These are phyloP conservation scores for Candida maltosa DNA, from an alignment of 805 yeast genomes.

Conservation along the genomic window DNA sequence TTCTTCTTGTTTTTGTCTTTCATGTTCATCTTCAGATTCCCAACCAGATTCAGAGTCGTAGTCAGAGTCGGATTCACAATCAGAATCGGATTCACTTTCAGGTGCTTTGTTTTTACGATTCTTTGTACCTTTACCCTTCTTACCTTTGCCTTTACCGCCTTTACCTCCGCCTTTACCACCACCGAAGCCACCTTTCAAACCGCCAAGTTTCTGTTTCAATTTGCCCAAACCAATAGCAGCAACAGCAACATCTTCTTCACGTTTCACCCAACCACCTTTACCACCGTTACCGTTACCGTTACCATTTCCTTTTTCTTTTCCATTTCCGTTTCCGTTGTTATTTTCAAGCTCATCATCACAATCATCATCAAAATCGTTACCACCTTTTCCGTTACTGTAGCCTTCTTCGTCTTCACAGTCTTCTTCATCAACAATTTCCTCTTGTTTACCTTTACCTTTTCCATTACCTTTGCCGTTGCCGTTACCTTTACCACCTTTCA, in stretches of 20 bases:
- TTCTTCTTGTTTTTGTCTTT: no score
- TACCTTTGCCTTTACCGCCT: neutral
- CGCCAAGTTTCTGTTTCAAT: no score
- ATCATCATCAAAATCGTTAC: neutral
- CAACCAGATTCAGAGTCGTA: no score
- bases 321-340: neutral
- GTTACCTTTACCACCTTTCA: neutral
- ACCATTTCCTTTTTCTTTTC: conserved; percentile 1
- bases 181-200: neutral
- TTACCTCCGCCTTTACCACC: neutral
- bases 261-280: conserved; percentile 1
- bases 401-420: conserved; percentile 2
- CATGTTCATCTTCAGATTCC: no score
- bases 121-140: neutral
- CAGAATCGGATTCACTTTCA: neutral
- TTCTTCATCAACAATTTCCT: conserved; percentile 4
- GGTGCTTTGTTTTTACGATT: neutral
- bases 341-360: conserved; percentile 1
- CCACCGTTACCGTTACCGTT: conserved; percentile 1
- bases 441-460: conserved; percentile 1
- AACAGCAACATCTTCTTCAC: neutral
- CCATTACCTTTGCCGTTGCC: neutral
- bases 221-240: no score
- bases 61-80: no score
- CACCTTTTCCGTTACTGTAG: neutral